Percentiles rank a stretch among this genome's conserved stretches.
Conservation (phyloP, 768 basidiomycete species). For the Russula ochroleuca region DNA sequence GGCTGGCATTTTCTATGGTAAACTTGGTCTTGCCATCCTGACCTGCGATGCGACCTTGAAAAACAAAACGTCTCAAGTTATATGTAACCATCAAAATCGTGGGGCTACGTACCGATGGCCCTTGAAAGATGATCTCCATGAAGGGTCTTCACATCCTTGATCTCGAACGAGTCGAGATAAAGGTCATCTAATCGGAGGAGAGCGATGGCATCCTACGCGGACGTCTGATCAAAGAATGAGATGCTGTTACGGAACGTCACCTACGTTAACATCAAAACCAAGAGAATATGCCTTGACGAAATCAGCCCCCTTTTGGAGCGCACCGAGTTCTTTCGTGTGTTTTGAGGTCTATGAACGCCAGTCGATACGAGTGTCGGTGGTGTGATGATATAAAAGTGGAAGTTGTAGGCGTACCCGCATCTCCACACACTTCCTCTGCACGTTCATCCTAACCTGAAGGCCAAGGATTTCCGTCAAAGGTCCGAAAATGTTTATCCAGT, state of each 20-base stretch:
- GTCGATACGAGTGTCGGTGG: background rate
- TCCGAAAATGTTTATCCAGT: constrained; percentile 93
- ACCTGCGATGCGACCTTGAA: constrained; percentile 88
- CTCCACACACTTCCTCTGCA: constrained; percentile 83
- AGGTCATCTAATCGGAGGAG: constrained; percentile 93
- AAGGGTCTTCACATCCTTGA: constrained; percentile 97
- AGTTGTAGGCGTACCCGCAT: constrained; percentile 64
- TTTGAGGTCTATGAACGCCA: constrained; percentile 93
- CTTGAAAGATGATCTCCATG: constrained; percentile 98
- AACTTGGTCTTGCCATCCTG: constrained; percentile 99
- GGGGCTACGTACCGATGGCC: constrained; percentile 69
- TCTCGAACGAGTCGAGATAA: constrained; percentile 97
- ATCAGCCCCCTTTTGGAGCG: constrained; percentile 94
- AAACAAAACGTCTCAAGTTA: constrained; percentile 9
- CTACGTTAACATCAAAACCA: constrained; percentile 92
- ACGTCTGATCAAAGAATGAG: constrained; percentile 7
- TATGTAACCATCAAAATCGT: background rate
- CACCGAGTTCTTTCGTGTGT: constrained; percentile 88
- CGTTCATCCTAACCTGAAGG: constrained; percentile 96
- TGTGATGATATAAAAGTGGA: too few species aligned
- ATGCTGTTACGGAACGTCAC: constrained; percentile 28
- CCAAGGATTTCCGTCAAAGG: constrained; percentile 93
- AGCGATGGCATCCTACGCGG: constrained; percentile 82
- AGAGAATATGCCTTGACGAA: constrained; percentile 93
- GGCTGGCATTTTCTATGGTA: constrained; percentile 94